Conservation (phyloP, 768 basidiomycete genomes). For the Chiua virens region DNA sequence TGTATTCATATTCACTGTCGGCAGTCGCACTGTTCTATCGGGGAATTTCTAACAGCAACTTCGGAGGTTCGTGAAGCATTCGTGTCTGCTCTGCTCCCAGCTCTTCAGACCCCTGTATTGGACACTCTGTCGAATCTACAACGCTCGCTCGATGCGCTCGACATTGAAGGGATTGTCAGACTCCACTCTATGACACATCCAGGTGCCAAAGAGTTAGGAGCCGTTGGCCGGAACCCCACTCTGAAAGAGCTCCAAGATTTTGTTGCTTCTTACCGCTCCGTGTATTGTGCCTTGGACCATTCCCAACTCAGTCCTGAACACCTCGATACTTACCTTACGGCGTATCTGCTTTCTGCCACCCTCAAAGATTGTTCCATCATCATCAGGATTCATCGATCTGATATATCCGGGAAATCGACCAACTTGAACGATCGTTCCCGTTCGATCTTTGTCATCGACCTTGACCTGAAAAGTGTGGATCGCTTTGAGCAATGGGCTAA, state of each 20-base stretch:
- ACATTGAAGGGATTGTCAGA: conserved; percentile 76
- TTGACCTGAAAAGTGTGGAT: conserved; percentile 75
- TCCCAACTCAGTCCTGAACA: conserved; percentile 39
- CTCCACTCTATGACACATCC: conserved; percentile 31
- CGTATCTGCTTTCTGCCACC: conserved; percentile 85
- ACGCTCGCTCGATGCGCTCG: conserved; percentile 73
- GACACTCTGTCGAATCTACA: conserved; percentile 60
- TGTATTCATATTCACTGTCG: background rate
- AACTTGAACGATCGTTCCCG: conserved; percentile 25
- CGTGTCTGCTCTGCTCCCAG: conserved; percentile 44
- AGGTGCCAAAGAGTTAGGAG: conserved; percentile 24
- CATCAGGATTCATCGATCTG: conserved; percentile 31
- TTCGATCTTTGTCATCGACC: conserved; percentile 73
- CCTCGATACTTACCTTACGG: conserved; percentile 63
- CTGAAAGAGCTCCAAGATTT: conserved; percentile 68
- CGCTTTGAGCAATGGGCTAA: conserved; percentile 70
- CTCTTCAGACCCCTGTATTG: conserved; percentile 52
- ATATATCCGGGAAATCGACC: conserved; percentile 25
- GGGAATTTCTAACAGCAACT: conserved; percentile 14
- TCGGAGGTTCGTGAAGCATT: conserved; percentile 50
- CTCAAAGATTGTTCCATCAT: conserved; percentile 96
- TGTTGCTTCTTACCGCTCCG: conserved; percentile 49
- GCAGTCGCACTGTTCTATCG: conserved; percentile 10
- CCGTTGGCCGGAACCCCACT: conserved; percentile 48
- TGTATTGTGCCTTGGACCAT: conserved; percentile 36